Percentiles rank a stretch among this genome's conserved stretches.
These are phyloP conservation scores for Cystobasidium onofrii DNA, from an alignment of 768 basidiomycete genomes.

Conservation along the genomic window DNA sequence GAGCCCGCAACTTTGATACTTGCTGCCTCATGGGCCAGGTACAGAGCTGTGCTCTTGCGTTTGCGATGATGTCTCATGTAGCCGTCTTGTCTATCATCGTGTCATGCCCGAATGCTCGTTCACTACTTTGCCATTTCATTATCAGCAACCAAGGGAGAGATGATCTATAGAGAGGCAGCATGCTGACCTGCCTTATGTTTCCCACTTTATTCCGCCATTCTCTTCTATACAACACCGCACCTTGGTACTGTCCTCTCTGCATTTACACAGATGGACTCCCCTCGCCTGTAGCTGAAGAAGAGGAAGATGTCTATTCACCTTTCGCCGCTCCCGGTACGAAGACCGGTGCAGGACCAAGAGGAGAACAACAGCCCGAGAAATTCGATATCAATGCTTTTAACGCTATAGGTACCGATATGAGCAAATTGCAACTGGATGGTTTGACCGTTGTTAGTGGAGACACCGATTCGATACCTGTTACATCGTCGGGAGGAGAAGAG, in stretches of 20 bases:
- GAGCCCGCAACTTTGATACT: neutral
- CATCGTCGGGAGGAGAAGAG: neutral
- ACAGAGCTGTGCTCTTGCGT: too few relatives aligned
- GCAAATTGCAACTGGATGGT: neutral
- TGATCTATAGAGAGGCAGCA: too few relatives aligned
- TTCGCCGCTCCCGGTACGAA: neutral
- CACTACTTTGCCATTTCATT: too few relatives aligned
- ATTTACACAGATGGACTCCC: slow-evolving; percentile 13
- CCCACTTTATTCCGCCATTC: too few relatives aligned
- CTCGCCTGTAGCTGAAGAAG: slow-evolving; percentile 21
- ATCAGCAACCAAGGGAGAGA: too few relatives aligned
- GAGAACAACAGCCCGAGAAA: neutral
- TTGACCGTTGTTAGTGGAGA: neutral
- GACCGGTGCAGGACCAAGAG: neutral
- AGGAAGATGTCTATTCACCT: neutral
- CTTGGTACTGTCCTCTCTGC: neutral
- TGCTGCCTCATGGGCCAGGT: neutral
- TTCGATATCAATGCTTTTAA: slow-evolving; percentile 6
- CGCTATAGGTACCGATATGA: neutral
- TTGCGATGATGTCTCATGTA: neutral
- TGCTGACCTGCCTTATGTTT: too few relatives aligned
- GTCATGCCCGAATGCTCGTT: too few relatives aligned
- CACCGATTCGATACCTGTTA: neutral
- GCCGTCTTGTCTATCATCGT: neutral
- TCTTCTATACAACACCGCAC: too few relatives aligned